Evolutionary conservation across 2,329 filamentous ascomycete genomes (phyloP).

Genomic region (Calonectria multiphialidica): DNA sequence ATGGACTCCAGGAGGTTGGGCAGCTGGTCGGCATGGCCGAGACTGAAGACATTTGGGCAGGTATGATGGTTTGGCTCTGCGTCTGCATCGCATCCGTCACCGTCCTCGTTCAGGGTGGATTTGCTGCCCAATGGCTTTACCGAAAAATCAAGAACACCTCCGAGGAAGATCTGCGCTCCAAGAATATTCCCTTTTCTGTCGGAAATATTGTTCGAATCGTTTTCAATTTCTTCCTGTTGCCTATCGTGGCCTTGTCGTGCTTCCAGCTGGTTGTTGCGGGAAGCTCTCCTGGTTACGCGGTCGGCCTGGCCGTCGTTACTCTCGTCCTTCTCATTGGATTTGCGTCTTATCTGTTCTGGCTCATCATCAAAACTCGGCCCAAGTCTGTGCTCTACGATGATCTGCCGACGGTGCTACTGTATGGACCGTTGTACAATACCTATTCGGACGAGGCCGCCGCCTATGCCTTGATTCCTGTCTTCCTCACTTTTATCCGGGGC

Average conservation of each 20-base stretch:
- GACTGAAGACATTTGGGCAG: slow-evolving; percentile 88
- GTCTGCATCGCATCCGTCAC: slow-evolving; percentile 78
- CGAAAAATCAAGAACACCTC: slow-evolving; percentile 77
- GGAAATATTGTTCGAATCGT: slow-evolving; percentile 87
- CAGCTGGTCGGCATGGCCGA: slow-evolving; percentile 86
- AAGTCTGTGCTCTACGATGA: slow-evolving; percentile 94
- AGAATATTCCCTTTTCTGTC: slow-evolving; percentile 89
- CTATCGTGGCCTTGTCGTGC: slow-evolving; percentile 86
- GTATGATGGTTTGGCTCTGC: slow-evolving; percentile 92
- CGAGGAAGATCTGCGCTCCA: slow-evolving; percentile 89
- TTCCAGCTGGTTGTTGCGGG: slow-evolving; percentile 88
- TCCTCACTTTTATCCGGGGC: slow-evolving; percentile 87
- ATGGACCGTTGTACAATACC: slow-evolving; percentile 96
- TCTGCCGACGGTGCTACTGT: slow-evolving; percentile 87
- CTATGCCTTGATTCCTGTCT: slow-evolving; percentile 88
- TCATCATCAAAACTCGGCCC: slow-evolving; percentile 85
- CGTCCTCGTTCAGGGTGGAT: slow-evolving; percentile 80
- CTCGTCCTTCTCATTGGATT: slow-evolving; percentile 80
- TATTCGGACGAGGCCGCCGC: slow-evolving; percentile 94
- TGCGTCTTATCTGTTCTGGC: slow-evolving; percentile 81
- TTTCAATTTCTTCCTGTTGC: slow-evolving; percentile 93
- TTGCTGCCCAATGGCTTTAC: slow-evolving; percentile 81
- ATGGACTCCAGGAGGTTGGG: slow-evolving; percentile 83
- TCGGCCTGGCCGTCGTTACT: slow-evolving; percentile 81
- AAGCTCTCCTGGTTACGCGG: slow-evolving; percentile 76